These are phyloP conservation scores for Dryadomyces quercus-mongolicae DNA, from an alignment of 2,329 filamentous ascomycete genomes.

Conservation along the genomic window DNA sequence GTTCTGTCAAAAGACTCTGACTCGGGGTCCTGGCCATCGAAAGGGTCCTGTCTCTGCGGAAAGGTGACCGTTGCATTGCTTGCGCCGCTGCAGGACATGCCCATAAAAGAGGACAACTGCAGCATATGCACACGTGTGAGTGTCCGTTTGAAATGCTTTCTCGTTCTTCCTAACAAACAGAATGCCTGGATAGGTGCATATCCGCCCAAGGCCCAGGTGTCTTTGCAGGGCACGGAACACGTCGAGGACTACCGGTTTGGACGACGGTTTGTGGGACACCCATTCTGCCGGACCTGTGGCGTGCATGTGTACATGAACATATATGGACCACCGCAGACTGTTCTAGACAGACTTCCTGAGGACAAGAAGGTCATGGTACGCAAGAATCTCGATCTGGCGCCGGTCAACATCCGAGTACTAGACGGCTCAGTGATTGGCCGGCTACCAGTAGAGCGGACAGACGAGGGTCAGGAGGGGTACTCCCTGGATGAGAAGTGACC, in stretches of 20 bases:
- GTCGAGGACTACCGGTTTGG: conserved; percentile 9
- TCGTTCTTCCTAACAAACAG: not conserved
- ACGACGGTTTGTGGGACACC: conserved; percentile 8
- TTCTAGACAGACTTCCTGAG: conserved; percentile 3
- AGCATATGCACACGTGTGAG: conserved; percentile 9
- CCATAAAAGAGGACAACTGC: conserved; percentile 10
- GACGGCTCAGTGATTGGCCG: not conserved
- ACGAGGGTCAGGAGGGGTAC: conserved; percentile 8
- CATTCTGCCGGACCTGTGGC: conserved; percentile 11
- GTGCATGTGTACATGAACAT: conserved; percentile 10
- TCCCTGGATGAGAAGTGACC: too few relatives aligned
- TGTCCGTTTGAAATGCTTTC: not conserved
- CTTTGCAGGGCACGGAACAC: conserved; percentile 4
- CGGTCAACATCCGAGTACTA: conserved; percentile 8
- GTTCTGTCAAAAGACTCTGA: too few relatives aligned
- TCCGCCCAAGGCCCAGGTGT: conserved; percentile 3
- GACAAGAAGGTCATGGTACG: conserved; percentile 5
- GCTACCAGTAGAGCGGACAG: not conserved
- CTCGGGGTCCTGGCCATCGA: not conserved
- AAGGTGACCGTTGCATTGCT: conserved; percentile 7
- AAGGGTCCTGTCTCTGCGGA: conserved; percentile 8
- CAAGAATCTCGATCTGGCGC: conserved; percentile 7
- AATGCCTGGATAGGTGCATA: conserved; percentile 10
- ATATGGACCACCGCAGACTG: conserved; percentile 7
- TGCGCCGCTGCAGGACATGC: conserved; percentile 1